phyloP scores from a whole-genome alignment of 2,329 filamentous ascomycete genomes.

The Paraphaeosphaeria sporulosa region DNA sequence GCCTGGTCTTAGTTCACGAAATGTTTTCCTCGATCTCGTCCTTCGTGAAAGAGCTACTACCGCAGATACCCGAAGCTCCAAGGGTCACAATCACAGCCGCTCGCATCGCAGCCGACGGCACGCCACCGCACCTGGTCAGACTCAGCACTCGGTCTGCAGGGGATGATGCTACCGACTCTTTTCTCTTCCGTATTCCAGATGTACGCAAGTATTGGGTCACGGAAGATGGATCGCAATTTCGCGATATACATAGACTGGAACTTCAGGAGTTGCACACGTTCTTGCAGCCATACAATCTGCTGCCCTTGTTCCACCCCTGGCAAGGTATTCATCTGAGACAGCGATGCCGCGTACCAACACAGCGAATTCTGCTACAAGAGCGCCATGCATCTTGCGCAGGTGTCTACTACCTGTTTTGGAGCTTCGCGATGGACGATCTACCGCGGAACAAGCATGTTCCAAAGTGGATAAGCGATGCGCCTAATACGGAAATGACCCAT shows the following conservation, averaged over 20 bases:
- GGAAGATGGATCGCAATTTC: slow-evolving; percentile 8
- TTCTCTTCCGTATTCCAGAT: slow-evolving; percentile 21
- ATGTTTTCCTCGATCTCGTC: not conserved
- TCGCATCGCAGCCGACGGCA: slow-evolving; percentile 17
- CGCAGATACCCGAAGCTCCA: slow-evolving; percentile 31
- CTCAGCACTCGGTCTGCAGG: slow-evolving; percentile 11
- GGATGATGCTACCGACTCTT: slow-evolving; percentile 13
- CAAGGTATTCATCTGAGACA: not conserved
- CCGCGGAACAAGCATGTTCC: slow-evolving; percentile 5
- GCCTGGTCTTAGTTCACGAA: not conserved
- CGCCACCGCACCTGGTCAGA: slow-evolving; percentile 14
- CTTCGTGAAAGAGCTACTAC: not conserved
- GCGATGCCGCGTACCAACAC: not conserved
- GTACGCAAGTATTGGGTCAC: slow-evolving; percentile 18
- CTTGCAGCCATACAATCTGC: not conserved
- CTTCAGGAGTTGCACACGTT: slow-evolving; percentile 6
- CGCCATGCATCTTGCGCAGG: not conserved
- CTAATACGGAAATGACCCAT: not conserved
- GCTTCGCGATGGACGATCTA: slow-evolving; percentile 5
- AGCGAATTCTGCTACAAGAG: not conserved
- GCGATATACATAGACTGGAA: slow-evolving; percentile 17
- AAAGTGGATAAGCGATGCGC: not conserved
- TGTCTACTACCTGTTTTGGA: slow-evolving; percentile 6
- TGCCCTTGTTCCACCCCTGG: not conserved
- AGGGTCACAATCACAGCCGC: slow-evolving; percentile 13